Conservation (phyloP, 2,329 filamentous ascomycete species). For the Davidsoniella neocaledoniae region DNA sequence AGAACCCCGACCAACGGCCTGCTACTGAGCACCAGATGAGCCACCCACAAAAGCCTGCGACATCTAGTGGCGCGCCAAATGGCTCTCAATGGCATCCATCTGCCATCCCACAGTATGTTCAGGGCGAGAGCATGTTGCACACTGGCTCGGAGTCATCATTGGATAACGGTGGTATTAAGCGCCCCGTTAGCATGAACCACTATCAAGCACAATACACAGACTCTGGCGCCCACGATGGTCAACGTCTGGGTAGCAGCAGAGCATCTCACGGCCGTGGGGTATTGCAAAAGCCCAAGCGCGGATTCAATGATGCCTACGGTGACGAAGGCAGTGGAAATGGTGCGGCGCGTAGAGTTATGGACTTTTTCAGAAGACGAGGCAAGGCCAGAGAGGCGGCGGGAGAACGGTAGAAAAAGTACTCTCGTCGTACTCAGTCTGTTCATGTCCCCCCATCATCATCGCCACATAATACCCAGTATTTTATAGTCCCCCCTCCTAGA, state of each 20-base stretch:
- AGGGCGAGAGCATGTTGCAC: constrained; percentile 27
- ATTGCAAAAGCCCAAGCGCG: constrained; percentile 67
- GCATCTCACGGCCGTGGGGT: constrained; percentile 29
- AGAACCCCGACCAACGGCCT: constrained; percentile 20
- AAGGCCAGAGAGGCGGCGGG: constrained; percentile 32
- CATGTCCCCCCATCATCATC: constrained; percentile 1
- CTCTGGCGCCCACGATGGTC: constrained; percentile 25
- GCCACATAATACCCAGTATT: too few relatives aligned
- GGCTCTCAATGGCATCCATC: constrained; percentile 18
- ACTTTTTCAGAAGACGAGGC: constrained; percentile 83
- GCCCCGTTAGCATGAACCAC: constrained; percentile 22
- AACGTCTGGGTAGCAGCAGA: constrained; percentile 20
- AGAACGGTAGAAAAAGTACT: constrained; percentile 11
- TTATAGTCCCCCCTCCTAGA: too few relatives aligned
- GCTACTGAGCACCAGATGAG: background rate
- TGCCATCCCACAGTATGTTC: constrained; percentile 28
- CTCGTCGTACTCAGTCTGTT: constrained; percentile 10
- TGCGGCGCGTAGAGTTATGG: constrained; percentile 86
- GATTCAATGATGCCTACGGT: constrained; percentile 76
- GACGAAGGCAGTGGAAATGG: constrained; percentile 58
- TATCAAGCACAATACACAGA: constrained; percentile 27
- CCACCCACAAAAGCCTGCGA: constrained; percentile 6
- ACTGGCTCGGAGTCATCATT: constrained; percentile 38
- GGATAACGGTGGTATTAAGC: constrained; percentile 19
- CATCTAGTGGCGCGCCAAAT: constrained; percentile 5